Evolutionary conservation across 2,329 filamentous ascomycete species (phyloP).

Genomic region (Byssothecium circinans): DNA sequence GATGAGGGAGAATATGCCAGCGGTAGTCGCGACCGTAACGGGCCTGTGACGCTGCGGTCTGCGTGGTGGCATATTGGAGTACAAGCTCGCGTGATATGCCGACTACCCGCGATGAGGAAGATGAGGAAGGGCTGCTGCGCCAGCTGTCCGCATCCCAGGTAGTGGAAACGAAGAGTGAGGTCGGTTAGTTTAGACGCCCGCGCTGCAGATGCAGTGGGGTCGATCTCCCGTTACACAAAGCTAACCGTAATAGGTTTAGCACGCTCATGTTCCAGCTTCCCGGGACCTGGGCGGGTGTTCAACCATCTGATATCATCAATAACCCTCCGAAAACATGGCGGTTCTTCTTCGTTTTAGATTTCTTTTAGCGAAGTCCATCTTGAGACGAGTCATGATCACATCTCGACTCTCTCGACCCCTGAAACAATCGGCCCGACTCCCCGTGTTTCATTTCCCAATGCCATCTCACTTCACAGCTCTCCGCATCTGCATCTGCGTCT

Average conservation of each 20-base stretch:
- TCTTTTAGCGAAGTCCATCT: too few species aligned
- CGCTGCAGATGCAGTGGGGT: neutral
- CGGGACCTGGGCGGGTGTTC: too few species aligned
- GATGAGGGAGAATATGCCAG: conserved; percentile 46
- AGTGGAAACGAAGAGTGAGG: neutral
- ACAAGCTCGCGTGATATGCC: neutral
- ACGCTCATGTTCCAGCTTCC: too few species aligned
- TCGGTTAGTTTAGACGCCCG: neutral
- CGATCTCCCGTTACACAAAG: neutral
- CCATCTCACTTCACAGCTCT: too few species aligned
- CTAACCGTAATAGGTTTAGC: neutral
- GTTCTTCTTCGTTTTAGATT: too few species aligned
- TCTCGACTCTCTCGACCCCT: too few species aligned
- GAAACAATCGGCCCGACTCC: too few species aligned
- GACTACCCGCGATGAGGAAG: neutral
- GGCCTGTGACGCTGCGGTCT: conserved; percentile 24
- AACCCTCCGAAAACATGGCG: too few species aligned
- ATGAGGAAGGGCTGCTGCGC: neutral
- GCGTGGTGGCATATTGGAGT: neutral
- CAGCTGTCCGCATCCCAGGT: neutral
- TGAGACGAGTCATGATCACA: too few species aligned
- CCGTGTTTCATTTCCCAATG: too few species aligned
- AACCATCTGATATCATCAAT: too few species aligned
- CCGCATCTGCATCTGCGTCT: too few species aligned
- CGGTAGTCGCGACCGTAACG: conserved; percentile 26